Percentiles rank a stretch among this genome's conserved stretches.
These are phyloP conservation scores for Gautieria morchelliformis DNA, from an alignment of 768 basidiomycete genomes.

Conservation along the genomic window DNA sequence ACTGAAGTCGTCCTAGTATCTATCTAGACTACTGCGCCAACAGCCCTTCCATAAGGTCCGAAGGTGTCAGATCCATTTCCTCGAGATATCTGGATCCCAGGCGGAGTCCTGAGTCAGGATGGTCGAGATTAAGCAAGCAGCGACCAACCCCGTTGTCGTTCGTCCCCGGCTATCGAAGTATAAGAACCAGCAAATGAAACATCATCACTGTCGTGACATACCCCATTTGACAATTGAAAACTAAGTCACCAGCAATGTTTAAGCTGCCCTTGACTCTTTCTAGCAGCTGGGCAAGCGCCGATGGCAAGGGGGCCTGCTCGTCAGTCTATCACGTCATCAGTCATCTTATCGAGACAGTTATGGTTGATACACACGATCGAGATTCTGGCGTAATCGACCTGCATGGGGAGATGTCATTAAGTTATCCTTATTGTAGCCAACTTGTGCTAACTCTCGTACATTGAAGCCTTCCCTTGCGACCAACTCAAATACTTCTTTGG, in stretches of 20 bases:
- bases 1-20: too few relatives aligned
- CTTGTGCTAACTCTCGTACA: constrained; percentile 26
- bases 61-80: constrained; percentile 21
- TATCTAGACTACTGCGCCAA: too few relatives aligned
- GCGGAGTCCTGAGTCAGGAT: constrained; percentile 27
- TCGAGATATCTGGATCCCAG: constrained; percentile 27
- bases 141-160: constrained; percentile 95
- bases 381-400: constrained; percentile 84
- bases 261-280: constrained; percentile 48
- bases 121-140: constrained; percentile 77
- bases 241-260: constrained; percentile 60
- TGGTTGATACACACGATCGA: constrained; percentile 52
- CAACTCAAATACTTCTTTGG: constrained; percentile 70
- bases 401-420: background rate
- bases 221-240: constrained; percentile 98
- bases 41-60: constrained; percentile 67
- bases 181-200: background rate
- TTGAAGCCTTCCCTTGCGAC: constrained; percentile 70
- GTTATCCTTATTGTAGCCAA: background rate
- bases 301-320: constrained; percentile 92
- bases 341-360: background rate
- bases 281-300: constrained; percentile 69
- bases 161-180: constrained; percentile 24
- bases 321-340: constrained; percentile 58
- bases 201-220: constrained; percentile 29